A percentile compares a stretch with the other conserved stretches of the same genome.
Evolutionary conservation across 345 rosid genomes (phyloP).

Genomic region (Gossypium raimondii): DNA sequence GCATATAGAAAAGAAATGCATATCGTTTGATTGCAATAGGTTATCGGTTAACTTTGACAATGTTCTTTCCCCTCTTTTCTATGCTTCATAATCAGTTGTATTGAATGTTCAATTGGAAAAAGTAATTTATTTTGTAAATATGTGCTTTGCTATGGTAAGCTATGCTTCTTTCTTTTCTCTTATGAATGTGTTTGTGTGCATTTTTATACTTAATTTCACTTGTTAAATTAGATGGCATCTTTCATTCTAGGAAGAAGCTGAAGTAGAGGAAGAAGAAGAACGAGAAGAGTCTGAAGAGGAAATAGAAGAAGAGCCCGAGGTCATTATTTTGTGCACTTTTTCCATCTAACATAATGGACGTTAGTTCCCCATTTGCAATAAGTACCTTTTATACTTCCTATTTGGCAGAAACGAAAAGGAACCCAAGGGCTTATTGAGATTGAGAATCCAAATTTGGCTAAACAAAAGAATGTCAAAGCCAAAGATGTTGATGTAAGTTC

Average conservation of each 20-base stretch:
- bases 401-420: constrained; percentile 68
- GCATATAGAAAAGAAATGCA: neutral
- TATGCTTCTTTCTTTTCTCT: neutral
- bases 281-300: constrained; percentile 39
- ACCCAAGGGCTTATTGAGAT: constrained; percentile 71
- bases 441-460: constrained; percentile 79
- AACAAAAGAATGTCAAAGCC: constrained; percentile 63
- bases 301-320: constrained; percentile 45
- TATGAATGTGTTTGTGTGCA: neutral
- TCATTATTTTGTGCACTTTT: constrained; percentile 4
- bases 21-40: neutral
- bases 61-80: neutral
- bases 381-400: neutral
- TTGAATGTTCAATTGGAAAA: neutral
- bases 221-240: neutral
- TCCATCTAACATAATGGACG: neutral
- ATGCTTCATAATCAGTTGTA: neutral
- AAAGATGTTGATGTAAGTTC: constrained; percentile 56
- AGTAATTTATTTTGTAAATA: neutral
- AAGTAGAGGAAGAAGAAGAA: constrained; percentile 25
- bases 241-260: constrained; percentile 38
- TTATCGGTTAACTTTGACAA: neutral
- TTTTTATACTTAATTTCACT: neutral
- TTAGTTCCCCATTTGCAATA: neutral
- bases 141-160: neutral